Evolutionary conservation across 1,284 basidiomycete genomes (phyloP).

Genomic region (Coniophora puteana): DNA sequence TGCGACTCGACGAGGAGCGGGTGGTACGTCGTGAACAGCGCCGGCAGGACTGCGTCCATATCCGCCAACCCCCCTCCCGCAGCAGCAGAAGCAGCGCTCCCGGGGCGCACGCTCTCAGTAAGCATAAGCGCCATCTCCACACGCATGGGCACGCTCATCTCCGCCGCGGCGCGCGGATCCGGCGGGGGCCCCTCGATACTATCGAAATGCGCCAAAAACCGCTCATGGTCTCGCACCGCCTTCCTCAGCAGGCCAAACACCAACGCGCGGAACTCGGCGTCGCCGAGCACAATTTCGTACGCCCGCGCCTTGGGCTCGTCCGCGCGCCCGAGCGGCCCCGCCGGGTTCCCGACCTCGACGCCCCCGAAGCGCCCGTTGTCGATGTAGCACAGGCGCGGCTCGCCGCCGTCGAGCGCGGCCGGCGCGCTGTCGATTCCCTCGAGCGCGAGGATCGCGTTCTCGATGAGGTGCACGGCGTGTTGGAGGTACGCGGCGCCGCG

Average conservation of each 20-base stretch:
- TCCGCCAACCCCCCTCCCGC: conserved; percentile 19
- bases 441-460: conserved; percentile 60
- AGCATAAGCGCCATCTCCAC: conserved; percentile 65
- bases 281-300: conserved; percentile 55
- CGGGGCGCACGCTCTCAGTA: conserved; percentile 62
- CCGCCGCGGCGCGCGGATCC: conserved; percentile 18
- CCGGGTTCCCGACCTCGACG: conserved; percentile 70
- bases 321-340: conserved; percentile 63
- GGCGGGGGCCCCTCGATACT: conserved; percentile 45
- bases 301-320: conserved; percentile 56
- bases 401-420: conserved; percentile 55
- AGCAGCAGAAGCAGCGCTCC: conserved; percentile 40
- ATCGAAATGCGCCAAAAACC: conserved; percentile 77
- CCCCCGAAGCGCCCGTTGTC: conserved; percentile 71
- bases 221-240: conserved; percentile 75
- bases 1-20: conserved; percentile 80
- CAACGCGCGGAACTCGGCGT: conserved; percentile 51
- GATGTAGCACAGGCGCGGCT: conserved; percentile 69
- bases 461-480: conserved; percentile 69
- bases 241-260: conserved; percentile 59
- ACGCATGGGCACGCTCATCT: conserved; percentile 47
- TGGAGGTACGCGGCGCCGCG: conserved; percentile 77
- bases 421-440: conserved; percentile 61
- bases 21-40: conserved; percentile 79
- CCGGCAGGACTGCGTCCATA: conserved; percentile 33